Conservation (phyloP, 176 grass and related monocot genomes). For the Rhynchospora tenuis region DNA sequence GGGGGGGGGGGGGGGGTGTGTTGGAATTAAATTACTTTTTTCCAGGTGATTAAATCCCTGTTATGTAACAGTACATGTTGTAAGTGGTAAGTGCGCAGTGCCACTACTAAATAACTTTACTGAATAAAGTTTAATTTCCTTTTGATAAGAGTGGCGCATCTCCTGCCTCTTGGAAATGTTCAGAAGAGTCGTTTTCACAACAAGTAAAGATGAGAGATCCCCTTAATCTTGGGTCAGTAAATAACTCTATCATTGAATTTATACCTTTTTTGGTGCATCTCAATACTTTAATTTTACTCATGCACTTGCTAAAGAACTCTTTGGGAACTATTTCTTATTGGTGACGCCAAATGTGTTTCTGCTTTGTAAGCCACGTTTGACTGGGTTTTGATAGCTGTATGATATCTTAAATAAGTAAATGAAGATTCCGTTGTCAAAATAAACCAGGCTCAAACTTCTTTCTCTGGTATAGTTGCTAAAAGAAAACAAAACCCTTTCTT, state of each 20-base stretch:
- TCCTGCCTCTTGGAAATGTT: slow-evolving; percentile 95
- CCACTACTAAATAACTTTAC: not conserved
- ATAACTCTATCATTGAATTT: not conserved
- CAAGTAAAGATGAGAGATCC: slow-evolving; percentile 95
- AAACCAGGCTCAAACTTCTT: not conserved
- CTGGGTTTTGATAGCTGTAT: no score
- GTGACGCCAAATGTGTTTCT: not conserved
- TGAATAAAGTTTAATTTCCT: slow-evolving; percentile 15
- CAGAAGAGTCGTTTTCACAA: slow-evolving; percentile 88
- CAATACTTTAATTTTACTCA: not conserved
- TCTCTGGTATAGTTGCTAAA: not conserved
- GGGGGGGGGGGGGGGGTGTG: not conserved
- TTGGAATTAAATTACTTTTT: not conserved
- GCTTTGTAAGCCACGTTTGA: no score
- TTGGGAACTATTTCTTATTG: not conserved
- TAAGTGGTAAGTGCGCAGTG: not conserved
- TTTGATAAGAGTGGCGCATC: slow-evolving; percentile 39
- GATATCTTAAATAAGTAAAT: not conserved
- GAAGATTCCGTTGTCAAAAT: not conserved
- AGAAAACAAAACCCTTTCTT: not conserved
- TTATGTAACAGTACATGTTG: not conserved
- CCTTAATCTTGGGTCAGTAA: slow-evolving; percentile 69
- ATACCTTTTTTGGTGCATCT: not conserved
- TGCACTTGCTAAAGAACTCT: not conserved
- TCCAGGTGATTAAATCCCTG: not conserved